These are phyloP conservation scores for Agrostemma githago DNA, from an alignment of 148 eudicot genomes.

Conservation along the genomic window DNA sequence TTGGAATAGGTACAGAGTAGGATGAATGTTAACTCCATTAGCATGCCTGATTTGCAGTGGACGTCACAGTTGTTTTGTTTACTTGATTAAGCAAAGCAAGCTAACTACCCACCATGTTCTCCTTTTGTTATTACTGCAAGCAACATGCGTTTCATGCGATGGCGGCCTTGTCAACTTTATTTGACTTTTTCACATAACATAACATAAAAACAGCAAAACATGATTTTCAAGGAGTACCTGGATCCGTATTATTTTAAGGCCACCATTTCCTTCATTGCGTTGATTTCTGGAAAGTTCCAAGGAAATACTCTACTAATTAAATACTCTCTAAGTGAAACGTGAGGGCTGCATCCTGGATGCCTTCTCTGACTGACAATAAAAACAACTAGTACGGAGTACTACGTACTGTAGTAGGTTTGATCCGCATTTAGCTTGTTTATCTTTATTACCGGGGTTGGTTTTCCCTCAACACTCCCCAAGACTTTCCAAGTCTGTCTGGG, in stretches of 20 bases:
- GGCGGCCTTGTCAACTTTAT: neutral
- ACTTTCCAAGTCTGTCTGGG: no score
- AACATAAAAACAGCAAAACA: no score
- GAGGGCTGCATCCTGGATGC: neutral
- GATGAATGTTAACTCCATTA: neutral
- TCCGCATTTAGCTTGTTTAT: neutral
- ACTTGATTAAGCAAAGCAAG: neutral
- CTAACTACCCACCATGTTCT: neutral
- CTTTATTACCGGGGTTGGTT: no score
- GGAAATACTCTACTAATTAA: neutral
- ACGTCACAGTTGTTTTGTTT: neutral
- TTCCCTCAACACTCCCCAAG: no score
- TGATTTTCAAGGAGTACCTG: no score
- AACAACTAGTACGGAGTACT: no score
- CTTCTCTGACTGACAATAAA: neutral
- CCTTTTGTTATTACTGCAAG: neutral
- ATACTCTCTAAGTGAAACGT: neutral
- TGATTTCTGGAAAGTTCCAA: neutral
- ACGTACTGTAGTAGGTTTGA: neutral
- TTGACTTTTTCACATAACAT: neutral
- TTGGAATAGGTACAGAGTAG: neutral
- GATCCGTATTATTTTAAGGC: no score
- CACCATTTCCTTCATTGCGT: neutral
- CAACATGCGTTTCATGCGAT: neutral
- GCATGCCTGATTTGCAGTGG: conserved; percentile 10